Evolutionary conservation across 148 eudicot species (phyloP).

Genomic region (Camellia japonica): DNA sequence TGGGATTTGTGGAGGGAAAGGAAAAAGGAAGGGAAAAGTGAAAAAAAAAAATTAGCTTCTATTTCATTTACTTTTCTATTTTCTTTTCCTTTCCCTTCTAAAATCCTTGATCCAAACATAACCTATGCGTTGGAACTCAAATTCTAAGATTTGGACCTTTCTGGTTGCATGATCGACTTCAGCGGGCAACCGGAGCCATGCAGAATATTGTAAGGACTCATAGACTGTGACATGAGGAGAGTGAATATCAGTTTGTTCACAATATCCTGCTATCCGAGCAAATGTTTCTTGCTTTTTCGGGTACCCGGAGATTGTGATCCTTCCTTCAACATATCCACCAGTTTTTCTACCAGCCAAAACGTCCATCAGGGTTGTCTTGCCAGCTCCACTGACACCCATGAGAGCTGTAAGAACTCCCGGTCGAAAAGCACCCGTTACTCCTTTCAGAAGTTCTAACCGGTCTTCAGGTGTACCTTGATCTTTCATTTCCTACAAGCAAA

Average conservation of each 20-base stretch:
- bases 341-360: conserved; percentile 59
- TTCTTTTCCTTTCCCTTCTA: no score
- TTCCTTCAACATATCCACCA: conserved; percentile 50
- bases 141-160: conserved; percentile 25
- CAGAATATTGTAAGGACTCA: conserved; percentile 46
- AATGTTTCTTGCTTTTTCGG: conserved; percentile 60
- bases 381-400: conserved; percentile 64
- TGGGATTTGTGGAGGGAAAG: no score
- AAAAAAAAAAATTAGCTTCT: no score
- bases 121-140: background rate
- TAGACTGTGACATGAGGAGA: conserved; percentile 47
- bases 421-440: conserved; percentile 49
- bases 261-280: conserved; percentile 52
- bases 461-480: conserved; percentile 37
- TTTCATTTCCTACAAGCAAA: conserved; percentile 32
- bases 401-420: conserved; percentile 63
- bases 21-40: no score
- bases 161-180: conserved; percentile 38
- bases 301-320: conserved; percentile 48
- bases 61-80: no score
- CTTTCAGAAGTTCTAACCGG: conserved; percentile 42
- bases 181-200: conserved; percentile 50
- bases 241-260: conserved; percentile 59
- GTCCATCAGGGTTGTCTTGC: conserved; percentile 60
- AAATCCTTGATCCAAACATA: no score